These are phyloP conservation scores for Pelargonium citronellum DNA, from an alignment of 441 rosid genomes.

Conservation along the genomic window DNA sequence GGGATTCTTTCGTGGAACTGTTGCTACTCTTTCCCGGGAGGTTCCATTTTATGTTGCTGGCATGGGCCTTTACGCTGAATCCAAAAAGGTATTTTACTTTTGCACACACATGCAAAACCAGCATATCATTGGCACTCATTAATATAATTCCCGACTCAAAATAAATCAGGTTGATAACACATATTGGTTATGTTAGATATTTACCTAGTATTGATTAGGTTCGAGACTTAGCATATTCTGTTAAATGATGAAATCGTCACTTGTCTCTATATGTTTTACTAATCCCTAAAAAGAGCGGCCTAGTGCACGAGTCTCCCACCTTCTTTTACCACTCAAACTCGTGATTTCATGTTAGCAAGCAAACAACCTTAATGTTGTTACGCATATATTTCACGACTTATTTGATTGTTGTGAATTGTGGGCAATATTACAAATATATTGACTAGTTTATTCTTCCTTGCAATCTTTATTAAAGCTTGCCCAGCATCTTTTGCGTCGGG, in stretches of 20 bases:
- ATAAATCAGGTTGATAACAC: no score
- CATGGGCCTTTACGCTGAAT: constrained; percentile 81
- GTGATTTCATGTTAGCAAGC: no score
- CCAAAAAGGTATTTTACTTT: constrained; percentile 67
- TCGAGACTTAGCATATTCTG: neutral
- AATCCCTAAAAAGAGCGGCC: neutral
- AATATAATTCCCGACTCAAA: no score
- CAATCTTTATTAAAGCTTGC: constrained; percentile 50
- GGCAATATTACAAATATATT: neutral
- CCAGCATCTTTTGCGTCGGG: constrained; percentile 64
- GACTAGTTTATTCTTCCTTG: constrained; percentile 14
- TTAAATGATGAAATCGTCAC: neutral
- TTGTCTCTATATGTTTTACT: neutral
- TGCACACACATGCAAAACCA: neutral
- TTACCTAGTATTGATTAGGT: no score
- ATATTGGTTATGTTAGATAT: no score
- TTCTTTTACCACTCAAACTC: no score
- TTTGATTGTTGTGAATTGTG: neutral
- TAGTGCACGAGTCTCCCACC: no score
- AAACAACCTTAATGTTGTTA: no score
- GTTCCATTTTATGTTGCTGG: constrained; percentile 97
- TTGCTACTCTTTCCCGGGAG: constrained; percentile 91
- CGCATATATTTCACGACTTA: no score
- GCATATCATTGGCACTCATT: neutral
- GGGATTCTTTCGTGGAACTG: constrained; percentile 97